Conservation (phyloP, 257 asterid genomes). For the Eustoma russellianum region DNA sequence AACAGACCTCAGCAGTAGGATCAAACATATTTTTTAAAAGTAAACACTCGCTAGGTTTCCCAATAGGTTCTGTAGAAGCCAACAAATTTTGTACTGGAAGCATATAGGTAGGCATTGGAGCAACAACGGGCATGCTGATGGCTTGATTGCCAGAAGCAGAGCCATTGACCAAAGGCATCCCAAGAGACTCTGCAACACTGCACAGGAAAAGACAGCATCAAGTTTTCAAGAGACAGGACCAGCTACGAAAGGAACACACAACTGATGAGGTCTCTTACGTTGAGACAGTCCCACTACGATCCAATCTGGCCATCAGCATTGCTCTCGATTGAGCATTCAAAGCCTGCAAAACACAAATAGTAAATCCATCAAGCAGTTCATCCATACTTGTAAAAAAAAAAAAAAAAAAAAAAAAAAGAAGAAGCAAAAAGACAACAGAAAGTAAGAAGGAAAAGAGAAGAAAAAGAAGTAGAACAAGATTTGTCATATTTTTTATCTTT, state of each 20-base stretch:
- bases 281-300: constrained; percentile 84
- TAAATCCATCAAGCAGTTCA: no score
- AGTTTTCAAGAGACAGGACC: background rate
- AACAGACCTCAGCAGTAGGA: constrained; percentile 79
- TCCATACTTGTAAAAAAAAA: no score
- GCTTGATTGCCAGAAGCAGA: constrained; percentile 51
- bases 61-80: constrained; percentile 75
- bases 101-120: constrained; percentile 35
- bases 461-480: no score
- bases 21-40: constrained; percentile 96
- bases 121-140: constrained; percentile 55
- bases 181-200: constrained; percentile 67
- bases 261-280: constrained; percentile 27
- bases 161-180: constrained; percentile 64
- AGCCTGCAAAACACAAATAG: constrained; percentile 35
- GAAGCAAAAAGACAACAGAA: no score
- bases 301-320: constrained; percentile 91
- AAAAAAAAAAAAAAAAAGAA: no score
- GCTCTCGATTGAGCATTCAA: constrained; percentile 98
- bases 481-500: no score
- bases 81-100: constrained; percentile 46
- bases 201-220: constrained; percentile 6
- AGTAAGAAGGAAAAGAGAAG: no score
- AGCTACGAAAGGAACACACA: background rate
- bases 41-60: constrained; percentile 90